Evolutionary conservation across 2,329 filamentous ascomycete genomes (phyloP).

Genomic region (Microsporum canis): DNA sequence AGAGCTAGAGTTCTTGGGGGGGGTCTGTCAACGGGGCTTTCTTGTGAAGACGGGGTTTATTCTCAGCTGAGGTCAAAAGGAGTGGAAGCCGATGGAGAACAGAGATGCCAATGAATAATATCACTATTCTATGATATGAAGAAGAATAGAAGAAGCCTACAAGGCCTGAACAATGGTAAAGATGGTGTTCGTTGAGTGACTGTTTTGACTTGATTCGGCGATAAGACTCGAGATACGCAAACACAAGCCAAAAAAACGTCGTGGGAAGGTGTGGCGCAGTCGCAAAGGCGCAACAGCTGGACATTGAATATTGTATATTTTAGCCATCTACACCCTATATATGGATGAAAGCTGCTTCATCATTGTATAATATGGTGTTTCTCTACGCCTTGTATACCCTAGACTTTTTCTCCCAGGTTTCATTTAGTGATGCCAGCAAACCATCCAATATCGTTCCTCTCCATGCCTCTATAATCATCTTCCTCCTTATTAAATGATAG

Average conservation of each 20-base stretch:
- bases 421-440: too few species aligned
- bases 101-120: neutral
- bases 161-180: neutral
- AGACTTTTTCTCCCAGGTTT: too few species aligned
- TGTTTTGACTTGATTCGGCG: neutral
- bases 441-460: too few species aligned
- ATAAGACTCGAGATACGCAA: neutral
- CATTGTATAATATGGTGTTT: too few species aligned
- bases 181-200: neutral
- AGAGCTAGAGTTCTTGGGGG: neutral
- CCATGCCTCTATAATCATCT: too few species aligned
- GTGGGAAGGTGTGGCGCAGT: slow-evolving; percentile 3
- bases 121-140: neutral
- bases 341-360: too few species aligned
- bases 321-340: too few species aligned
- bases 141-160: neutral
- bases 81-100: neutral
- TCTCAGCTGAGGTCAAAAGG: neutral
- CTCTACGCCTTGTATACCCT: too few species aligned
- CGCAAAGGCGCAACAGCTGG: neutral
- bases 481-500: too few species aligned
- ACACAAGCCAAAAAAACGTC: neutral
- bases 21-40: neutral
- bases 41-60: neutral
- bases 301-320: too few species aligned